Evolutionary conservation across 495 filamentous ascomycete genomes (phyloP).

Genomic region (Daldinia concentrica): DNA sequence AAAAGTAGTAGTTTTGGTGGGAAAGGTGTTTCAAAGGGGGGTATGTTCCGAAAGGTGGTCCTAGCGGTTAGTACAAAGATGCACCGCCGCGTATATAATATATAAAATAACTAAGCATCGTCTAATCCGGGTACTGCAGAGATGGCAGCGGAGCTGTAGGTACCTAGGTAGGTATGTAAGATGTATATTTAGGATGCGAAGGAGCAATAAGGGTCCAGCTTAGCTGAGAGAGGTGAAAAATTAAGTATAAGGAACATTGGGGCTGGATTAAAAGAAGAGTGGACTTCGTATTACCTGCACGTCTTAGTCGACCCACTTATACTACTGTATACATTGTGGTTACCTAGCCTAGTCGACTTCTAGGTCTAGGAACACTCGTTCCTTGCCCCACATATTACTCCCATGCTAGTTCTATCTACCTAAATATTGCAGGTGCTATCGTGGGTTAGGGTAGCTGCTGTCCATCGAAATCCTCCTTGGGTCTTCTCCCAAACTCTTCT

Average conservation of each 20-base stretch:
- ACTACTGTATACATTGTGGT: constrained; percentile 36
- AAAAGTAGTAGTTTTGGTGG: too few relatives aligned
- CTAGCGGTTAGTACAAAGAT: background rate
- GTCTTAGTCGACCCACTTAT: constrained; percentile 32
- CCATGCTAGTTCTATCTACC: constrained; percentile 47
- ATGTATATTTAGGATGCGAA: constrained; percentile 1
- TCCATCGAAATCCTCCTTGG: constrained; percentile 49
- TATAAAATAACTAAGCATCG: background rate
- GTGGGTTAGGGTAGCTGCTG: constrained; percentile 51
- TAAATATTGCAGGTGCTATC: constrained; percentile 29
- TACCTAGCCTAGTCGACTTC: constrained; percentile 41
- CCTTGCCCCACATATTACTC: constrained; percentile 46
- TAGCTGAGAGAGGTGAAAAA: constrained; percentile 12
- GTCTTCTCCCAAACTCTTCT: constrained; percentile 46
- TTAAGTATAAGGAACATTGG: constrained; percentile 25
- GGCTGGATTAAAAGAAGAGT: constrained; percentile 29
- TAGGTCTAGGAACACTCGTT: constrained; percentile 47
- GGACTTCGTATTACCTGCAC: constrained; percentile 36
- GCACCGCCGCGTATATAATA: background rate
- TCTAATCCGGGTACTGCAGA: background rate
- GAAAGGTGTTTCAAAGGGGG: too few relatives aligned
- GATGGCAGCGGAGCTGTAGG: background rate
- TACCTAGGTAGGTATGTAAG: too few relatives aligned
- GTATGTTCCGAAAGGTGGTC: too few relatives aligned
- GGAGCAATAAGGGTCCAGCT: background rate